These are phyloP conservation scores for Boletus huronensis DNA, from an alignment of 768 basidiomycete genomes.

Conservation along the genomic window DNA sequence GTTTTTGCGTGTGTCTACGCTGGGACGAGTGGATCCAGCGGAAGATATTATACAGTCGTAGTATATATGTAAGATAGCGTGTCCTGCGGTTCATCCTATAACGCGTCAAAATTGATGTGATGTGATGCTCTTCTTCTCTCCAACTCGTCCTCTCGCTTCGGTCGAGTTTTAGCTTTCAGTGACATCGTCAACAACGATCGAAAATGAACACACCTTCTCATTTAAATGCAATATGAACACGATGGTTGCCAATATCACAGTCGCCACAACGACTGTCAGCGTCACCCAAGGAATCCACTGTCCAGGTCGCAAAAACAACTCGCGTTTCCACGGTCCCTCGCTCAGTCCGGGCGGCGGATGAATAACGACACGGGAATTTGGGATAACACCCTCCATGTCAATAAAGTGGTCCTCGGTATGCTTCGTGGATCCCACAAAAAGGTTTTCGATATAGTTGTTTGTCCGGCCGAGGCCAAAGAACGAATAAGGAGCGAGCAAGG, in stretches of 20 bases:
- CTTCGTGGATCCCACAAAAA: constrained; percentile 91
- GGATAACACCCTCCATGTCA: constrained; percentile 95
- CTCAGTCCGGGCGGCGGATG: constrained; percentile 62
- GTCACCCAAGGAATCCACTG: constrained; percentile 99
- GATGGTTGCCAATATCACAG: constrained; percentile 69
- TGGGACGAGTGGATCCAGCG: not conserved
- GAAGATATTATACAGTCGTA: constrained; percentile 7
- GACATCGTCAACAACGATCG: not conserved
- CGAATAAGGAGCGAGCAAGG: constrained; percentile 87
- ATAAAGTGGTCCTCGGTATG: constrained; percentile 72
- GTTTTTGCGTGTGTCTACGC: not conserved
- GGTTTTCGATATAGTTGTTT: constrained; percentile 99
- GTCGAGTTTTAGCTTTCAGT: not conserved
- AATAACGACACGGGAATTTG: constrained; percentile 96
- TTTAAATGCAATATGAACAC: constrained; percentile 85
- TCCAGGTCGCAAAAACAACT: constrained; percentile 89
- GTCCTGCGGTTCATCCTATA: constrained; percentile 39
- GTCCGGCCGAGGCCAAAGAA: constrained; percentile 97
- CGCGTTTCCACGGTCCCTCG: constrained; percentile 68
- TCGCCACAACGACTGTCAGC: constrained; percentile 75
- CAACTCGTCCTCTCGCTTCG: constrained; percentile 87
- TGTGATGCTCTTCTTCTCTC: constrained; percentile 87
- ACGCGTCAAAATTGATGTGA: constrained; percentile 95
- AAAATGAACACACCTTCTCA: constrained; percentile 69
- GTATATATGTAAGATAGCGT: constrained; percentile 24